These are phyloP conservation scores for Pisolithus albus DNA, from an alignment of 768 basidiomycete species.

Conservation along the genomic window DNA sequence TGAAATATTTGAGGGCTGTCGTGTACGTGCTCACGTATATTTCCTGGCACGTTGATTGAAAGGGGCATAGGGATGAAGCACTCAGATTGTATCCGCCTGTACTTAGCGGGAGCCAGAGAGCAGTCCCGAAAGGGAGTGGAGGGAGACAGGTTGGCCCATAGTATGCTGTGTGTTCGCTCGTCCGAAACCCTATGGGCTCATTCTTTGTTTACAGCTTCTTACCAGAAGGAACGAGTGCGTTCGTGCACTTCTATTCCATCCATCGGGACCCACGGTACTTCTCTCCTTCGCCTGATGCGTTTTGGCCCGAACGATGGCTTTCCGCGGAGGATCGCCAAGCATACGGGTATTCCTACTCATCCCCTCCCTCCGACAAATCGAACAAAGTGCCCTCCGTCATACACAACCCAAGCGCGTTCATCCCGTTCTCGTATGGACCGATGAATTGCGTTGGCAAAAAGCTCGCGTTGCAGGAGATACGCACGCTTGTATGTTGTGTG, in stretches of 20 bases:
- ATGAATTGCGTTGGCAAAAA: slow-evolving; percentile 40
- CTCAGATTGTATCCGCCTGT: slow-evolving; percentile 45
- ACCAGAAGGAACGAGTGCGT: slow-evolving; percentile 38
- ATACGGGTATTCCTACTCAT: neutral
- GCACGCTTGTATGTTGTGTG: slow-evolving; percentile 31
- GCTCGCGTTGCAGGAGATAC: slow-evolving; percentile 39
- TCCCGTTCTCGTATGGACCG: slow-evolving; percentile 42
- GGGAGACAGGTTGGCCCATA: slow-evolving; percentile 34
- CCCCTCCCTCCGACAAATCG: neutral
- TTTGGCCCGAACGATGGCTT: slow-evolving; percentile 42
- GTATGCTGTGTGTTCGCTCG: slow-evolving; percentile 22
- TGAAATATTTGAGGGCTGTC: slow-evolving; percentile 30
- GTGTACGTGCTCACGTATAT: slow-evolving; percentile 19
- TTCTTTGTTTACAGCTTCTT: slow-evolving; percentile 28
- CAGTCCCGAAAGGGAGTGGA: slow-evolving; percentile 28
- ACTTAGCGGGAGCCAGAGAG: slow-evolving; percentile 41
- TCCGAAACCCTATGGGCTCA: slow-evolving; percentile 7
- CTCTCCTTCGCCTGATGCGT: slow-evolving; percentile 36
- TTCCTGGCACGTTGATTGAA: slow-evolving; percentile 4
- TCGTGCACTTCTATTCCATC: slow-evolving; percentile 37
- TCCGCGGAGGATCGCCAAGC: slow-evolving; percentile 9
- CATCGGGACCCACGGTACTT: slow-evolving; percentile 44
- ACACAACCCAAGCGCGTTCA: slow-evolving; percentile 33
- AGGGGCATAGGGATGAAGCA: slow-evolving; percentile 38
- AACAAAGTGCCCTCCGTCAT: slow-evolving; percentile 13